phyloP scores from a whole-genome alignment of 2,329 filamentous ascomycete species.

The Sclerotinia trifoliorum region DNA sequence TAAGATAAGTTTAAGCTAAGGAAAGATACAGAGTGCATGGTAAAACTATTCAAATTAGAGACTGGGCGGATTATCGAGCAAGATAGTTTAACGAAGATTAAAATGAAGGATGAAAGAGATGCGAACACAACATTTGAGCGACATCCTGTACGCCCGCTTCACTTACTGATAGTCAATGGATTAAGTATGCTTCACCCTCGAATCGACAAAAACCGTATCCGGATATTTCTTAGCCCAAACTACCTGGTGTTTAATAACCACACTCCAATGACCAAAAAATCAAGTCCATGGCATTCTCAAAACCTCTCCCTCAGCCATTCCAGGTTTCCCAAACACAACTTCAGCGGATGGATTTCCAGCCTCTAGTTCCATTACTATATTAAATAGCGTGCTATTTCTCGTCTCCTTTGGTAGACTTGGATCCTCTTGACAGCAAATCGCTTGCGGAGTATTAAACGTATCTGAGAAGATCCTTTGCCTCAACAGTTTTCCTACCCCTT shows the following conservation, averaged over 20 bases:
- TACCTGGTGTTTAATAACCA: neutral
- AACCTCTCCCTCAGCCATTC: neutral
- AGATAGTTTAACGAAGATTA: no score
- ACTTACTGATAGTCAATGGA: neutral
- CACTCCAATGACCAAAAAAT: neutral
- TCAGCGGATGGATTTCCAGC: neutral
- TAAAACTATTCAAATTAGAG: no score
- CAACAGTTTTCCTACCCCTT: constrained; percentile 25
- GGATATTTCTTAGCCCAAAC: neutral
- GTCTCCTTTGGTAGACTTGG: constrained; percentile 34
- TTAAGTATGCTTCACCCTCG: neutral
- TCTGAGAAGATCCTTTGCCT: constrained; percentile 42
- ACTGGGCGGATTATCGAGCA: no score
- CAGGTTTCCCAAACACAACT: constrained; percentile 9
- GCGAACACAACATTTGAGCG: neutral
- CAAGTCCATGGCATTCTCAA: constrained; percentile 9
- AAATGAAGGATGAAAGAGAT: neutral
- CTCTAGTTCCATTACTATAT: constrained; percentile 28
- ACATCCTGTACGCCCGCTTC: no score
- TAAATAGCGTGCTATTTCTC: constrained; percentile 41
- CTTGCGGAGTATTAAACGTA: constrained; percentile 40
- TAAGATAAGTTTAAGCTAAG: no score
- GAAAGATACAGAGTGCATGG: neutral
- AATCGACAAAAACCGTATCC: neutral
- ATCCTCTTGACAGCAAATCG: constrained; percentile 42